Conservation (phyloP, 768 basidiomycete species). For the Trametes meyenii region DNA sequence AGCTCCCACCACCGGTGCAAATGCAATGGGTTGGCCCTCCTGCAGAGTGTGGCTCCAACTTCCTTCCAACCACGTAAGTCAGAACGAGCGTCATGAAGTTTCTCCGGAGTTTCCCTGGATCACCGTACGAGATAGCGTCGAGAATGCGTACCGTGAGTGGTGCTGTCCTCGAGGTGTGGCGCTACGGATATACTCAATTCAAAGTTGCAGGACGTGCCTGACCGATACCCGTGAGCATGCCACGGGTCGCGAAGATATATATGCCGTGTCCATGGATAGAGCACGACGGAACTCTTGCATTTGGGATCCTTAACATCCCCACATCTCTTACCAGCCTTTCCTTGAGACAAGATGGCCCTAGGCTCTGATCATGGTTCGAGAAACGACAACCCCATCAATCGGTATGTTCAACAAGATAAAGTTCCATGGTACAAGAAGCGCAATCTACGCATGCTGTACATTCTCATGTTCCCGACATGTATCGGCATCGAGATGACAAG, state of each 20-base stretch:
- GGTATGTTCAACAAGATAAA: constrained; percentile 42
- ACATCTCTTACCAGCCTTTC: too few species aligned
- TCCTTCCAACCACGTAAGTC: background rate
- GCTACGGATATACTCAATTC: background rate
- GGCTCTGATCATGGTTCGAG: background rate
- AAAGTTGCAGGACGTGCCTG: background rate
- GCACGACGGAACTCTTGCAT: background rate
- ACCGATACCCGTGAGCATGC: background rate
- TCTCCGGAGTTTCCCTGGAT: constrained; percentile 25
- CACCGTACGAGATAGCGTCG: constrained; percentile 11
- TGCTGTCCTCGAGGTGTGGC: background rate
- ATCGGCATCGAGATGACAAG: constrained; percentile 66
- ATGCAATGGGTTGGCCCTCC: background rate
- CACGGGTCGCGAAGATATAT: background rate
- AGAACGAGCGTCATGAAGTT: constrained; percentile 11
- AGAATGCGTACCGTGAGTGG: background rate
- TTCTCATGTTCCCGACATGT: constrained; percentile 61
- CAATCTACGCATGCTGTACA: constrained; percentile 57
- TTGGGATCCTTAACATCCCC: background rate
- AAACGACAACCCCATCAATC: background rate
- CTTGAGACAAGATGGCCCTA: constrained; percentile 12
- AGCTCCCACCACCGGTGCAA: background rate
- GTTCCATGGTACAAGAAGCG: constrained; percentile 66
- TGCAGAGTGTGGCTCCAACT: background rate
- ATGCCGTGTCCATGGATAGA: background rate